These are phyloP conservation scores for Eucalyptus rudis DNA, from an alignment of 345 rosid genomes.

Conservation along the genomic window DNA sequence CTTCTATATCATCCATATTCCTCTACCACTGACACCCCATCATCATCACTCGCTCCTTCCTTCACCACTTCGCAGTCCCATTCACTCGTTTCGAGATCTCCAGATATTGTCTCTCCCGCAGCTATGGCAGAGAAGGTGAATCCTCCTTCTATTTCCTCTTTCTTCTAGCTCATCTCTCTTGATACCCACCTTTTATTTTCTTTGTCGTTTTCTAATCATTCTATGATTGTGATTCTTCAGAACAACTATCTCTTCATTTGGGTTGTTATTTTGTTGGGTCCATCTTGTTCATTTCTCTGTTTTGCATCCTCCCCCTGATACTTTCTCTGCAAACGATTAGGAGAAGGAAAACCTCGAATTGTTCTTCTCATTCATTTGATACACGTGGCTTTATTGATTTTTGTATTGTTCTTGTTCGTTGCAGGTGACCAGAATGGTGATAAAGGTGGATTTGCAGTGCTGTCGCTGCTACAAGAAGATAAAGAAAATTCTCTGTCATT, in stretches of 20 bases:
- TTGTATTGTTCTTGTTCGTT: neutral
- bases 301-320: neutral
- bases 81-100: neutral
- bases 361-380: neutral
- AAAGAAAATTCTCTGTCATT: slow-evolving; percentile 50
- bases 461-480: slow-evolving; percentile 54
- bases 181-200: neutral
- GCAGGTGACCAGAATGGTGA: neutral
- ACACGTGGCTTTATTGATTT: neutral
- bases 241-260: neutral
- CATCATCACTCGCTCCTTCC: neutral
- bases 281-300: neutral
- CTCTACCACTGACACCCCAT: neutral
- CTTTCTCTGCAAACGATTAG: neutral
- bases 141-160: neutral
- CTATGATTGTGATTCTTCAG: neutral
- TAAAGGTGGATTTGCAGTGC: slow-evolving; percentile 29
- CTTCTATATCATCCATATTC: neutral
- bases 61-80: neutral
- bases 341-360: neutral
- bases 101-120: neutral
- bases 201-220: neutral
- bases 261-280: neutral
- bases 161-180: neutral
- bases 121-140: slow-evolving; percentile 14